Evolutionary conservation across 768 basidiomycete genomes (phyloP).

Genomic region (Cystobasidium ongulense): DNA sequence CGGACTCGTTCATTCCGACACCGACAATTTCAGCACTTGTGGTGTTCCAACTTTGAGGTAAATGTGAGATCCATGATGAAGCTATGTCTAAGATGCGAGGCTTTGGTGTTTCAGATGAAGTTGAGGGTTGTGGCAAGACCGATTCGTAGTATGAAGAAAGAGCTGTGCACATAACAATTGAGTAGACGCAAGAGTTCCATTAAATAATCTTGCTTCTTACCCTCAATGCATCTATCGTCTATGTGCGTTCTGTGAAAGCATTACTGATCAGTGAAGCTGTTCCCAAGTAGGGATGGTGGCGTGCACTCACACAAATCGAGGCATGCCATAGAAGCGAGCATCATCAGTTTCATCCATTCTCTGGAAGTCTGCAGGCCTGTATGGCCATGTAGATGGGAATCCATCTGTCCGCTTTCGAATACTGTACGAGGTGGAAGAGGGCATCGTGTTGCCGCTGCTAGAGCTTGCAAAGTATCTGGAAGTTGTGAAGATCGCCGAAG

Average conservation of each 20-base stretch:
- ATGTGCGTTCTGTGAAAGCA: background rate
- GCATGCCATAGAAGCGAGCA: background rate
- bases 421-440: background rate
- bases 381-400: slow-evolving; percentile 21
- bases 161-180: background rate
- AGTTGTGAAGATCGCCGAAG: background rate
- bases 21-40: background rate
- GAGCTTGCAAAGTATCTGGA: background rate
- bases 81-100: slow-evolving; percentile 21
- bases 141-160: slow-evolving; percentile 6
- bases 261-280: background rate
- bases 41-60: slow-evolving; percentile 16
- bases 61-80: slow-evolving; percentile 25
- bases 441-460: background rate
- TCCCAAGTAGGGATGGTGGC: background rate
- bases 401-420: background rate
- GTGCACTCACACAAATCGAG: slow-evolving; percentile 6
- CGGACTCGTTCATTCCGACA: slow-evolving; percentile 22
- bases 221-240: slow-evolving; percentile 26
- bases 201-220: background rate
- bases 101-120: background rate
- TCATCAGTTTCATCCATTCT: slow-evolving; percentile 21
- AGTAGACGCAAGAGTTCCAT: background rate
- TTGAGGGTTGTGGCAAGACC: slow-evolving; percentile 5
- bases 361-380: slow-evolving; percentile 3